Base-by-base conservation (phyloP, 148 eudicot species). In the Oxyria digyna region DNA sequence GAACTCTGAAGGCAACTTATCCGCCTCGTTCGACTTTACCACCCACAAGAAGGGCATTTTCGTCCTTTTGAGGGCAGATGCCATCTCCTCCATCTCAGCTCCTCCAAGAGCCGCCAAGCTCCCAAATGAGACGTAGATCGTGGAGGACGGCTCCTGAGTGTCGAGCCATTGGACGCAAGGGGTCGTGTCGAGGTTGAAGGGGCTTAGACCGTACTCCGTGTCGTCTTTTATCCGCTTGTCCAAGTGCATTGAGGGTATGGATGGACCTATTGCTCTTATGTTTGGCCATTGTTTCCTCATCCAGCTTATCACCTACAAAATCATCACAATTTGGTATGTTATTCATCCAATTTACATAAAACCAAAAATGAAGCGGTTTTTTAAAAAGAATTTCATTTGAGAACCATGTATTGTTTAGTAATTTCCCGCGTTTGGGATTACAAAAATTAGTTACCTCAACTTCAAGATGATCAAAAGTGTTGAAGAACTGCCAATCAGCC, bases 101-200 rank as follows among this genome's bases (percentile, higher is more conserved):
- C 62, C 6, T 0, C 21, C 57, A 4, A 84, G 72, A 17, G 43
- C 41, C 0, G 85, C 78, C 13, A 82, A 8, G 64, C 85, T 84
- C 4, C 88, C 85, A 21, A 84, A 81, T 4, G 85, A 79, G 7
- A 73, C 81, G 45, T 81, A 84, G 23, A 81, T 73, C 0, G 79
- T 82, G 0, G 83, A 84, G 9, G 20, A n/a, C 0, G 67, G 52
- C 35, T 65, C 52, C 37, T 67, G 78, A 2, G 49, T 26, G 72
- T 78, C 72, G 14, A 82, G 82, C 88, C 88, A 85, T 10, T 68
- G 46, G 12, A 42, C 73, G 70, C 72, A 76, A 13, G 55, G 54
- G 17, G 48, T 74, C 3, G 35, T n/a, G 11, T 64, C 68, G 0
- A 71, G 67, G 18, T 76, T 69, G 71, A 71, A 71, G 63, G 82